Evolutionary conservation across 192 early-diverging fungal species (phyloP).

Genomic region (Podila minutissima): DNA sequence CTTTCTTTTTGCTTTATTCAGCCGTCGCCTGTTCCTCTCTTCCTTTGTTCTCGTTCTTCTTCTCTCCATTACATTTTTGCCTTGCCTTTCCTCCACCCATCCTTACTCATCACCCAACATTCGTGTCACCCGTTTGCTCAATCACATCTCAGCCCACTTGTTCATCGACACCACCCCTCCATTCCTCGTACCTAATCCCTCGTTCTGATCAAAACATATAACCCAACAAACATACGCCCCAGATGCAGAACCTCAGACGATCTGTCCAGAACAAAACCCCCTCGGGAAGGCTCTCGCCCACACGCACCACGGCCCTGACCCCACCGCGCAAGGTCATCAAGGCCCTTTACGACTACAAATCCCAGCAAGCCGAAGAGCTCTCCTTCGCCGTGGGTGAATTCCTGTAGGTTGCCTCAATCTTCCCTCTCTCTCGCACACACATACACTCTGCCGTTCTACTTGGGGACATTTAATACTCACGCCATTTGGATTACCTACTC

Average conservation of each 20-base stretch:
- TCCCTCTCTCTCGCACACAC: not conserved
- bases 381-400: conserved; percentile 79
- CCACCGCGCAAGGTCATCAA: conserved; percentile 78
- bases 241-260: conserved; percentile 32
- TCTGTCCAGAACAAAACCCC: conserved; percentile 29
- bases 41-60: not conserved
- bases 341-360: conserved; percentile 72
- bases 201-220: not conserved
- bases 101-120: not conserved
- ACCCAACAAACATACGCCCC: not conserved
- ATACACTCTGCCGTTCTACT: not conserved
- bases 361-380: conserved; percentile 65
- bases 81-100: not conserved
- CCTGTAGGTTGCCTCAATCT: conserved; percentile 53
- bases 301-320: conserved; percentile 9
- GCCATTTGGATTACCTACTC: not conserved
- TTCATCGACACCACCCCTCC: not conserved
- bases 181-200: not conserved
- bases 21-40: not conserved
- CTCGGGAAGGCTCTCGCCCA: conserved; percentile 30
- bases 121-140: not conserved
- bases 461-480: too few species aligned
- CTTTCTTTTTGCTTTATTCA: not conserved
- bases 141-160: not conserved
- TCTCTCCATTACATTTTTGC: not conserved